Evolutionary conservation across 768 basidiomycete genomes (phyloP).

Genomic region (Asterophora parasitica): DNA sequence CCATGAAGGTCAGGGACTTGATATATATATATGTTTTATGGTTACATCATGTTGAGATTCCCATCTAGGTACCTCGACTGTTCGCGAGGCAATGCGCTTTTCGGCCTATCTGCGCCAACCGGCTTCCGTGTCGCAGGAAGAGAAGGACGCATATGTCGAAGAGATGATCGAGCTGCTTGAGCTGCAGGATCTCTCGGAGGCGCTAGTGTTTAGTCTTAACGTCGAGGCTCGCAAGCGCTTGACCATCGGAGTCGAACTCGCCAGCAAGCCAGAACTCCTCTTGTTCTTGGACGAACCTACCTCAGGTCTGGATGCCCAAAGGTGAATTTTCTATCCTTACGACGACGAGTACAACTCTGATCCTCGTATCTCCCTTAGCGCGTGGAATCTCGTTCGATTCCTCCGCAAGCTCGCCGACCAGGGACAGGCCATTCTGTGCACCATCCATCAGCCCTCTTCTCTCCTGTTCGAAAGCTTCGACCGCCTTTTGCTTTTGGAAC

Average conservation of each 20-base stretch:
- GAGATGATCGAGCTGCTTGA: slow-evolving; percentile 83
- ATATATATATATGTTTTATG: not conserved
- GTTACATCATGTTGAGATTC: not conserved
- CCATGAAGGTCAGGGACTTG: slow-evolving; percentile 47
- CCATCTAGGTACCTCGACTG: slow-evolving; percentile 55
- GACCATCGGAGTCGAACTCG: slow-evolving; percentile 89
- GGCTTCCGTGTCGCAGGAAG: slow-evolving; percentile 53
- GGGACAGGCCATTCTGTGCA: slow-evolving; percentile 88
- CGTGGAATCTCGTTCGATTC: slow-evolving; percentile 82
- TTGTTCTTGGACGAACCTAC: slow-evolving; percentile 61
- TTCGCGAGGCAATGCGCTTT: slow-evolving; percentile 81
- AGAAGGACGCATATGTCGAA: slow-evolving; percentile 78
- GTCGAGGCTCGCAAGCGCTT: slow-evolving; percentile 77
- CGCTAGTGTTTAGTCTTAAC: slow-evolving; percentile 65
- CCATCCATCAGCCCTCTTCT: slow-evolving; percentile 85
- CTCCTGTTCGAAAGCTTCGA: slow-evolving; percentile 87
- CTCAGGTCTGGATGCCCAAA: slow-evolving; percentile 40
- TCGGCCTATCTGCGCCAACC: slow-evolving; percentile 85
- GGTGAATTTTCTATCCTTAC: slow-evolving; percentile 19
- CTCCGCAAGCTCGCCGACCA: slow-evolving; percentile 76
- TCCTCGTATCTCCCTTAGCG: slow-evolving; percentile 38
- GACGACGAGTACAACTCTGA: slow-evolving; percentile 47
- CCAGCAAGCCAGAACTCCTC: slow-evolving; percentile 77
- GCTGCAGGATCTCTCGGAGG: slow-evolving; percentile 79
- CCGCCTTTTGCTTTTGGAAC: slow-evolving; percentile 59